A percentile compares a stretch with the other conserved stretches of the same genome.
Conservation (phyloP, 2,329 filamentous ascomycete species). For the Bipolaris bicolor region DNA sequence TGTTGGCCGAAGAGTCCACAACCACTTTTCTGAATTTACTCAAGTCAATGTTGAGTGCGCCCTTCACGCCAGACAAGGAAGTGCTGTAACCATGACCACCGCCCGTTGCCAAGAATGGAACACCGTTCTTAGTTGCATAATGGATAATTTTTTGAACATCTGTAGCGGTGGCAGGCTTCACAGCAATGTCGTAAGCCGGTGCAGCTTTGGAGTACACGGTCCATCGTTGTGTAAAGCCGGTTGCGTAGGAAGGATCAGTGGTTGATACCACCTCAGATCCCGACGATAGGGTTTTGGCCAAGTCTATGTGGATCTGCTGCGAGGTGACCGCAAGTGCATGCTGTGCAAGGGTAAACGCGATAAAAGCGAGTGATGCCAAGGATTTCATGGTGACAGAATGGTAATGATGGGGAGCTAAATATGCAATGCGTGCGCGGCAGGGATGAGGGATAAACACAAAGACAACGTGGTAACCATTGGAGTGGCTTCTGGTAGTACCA, state of each 20-base stretch:
- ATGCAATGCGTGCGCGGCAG: too few species aligned
- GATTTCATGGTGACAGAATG: background rate
- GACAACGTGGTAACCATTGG: background rate
- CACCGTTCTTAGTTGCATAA: background rate
- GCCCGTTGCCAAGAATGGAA: conserved; percentile 3
- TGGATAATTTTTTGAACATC: conserved; percentile 6
- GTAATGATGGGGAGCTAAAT: too few species aligned
- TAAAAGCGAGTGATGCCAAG: background rate
- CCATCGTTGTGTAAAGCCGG: conserved; percentile 4
- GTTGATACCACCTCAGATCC: background rate
- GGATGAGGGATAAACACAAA: background rate
- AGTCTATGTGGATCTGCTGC: conserved; percentile 5
- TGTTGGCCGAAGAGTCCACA: background rate
- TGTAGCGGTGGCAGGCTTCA: background rate
- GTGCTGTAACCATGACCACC: conserved; percentile 3
- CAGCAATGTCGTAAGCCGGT: background rate
- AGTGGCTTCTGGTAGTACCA: background rate
- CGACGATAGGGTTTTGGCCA: background rate
- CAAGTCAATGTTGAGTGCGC: conserved; percentile 2
- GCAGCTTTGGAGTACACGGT: conserved; percentile 1
- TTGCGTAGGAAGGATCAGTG: background rate
- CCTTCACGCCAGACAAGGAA: background rate
- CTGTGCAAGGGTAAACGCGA: background rate
- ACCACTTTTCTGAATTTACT: background rate
- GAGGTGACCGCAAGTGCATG: conserved; percentile 2